A percentile compares a stretch with the other conserved stretches of the same genome.
Conservation (phyloP, 176 grass and related monocot genomes). For the Guadua angustifolia region DNA sequence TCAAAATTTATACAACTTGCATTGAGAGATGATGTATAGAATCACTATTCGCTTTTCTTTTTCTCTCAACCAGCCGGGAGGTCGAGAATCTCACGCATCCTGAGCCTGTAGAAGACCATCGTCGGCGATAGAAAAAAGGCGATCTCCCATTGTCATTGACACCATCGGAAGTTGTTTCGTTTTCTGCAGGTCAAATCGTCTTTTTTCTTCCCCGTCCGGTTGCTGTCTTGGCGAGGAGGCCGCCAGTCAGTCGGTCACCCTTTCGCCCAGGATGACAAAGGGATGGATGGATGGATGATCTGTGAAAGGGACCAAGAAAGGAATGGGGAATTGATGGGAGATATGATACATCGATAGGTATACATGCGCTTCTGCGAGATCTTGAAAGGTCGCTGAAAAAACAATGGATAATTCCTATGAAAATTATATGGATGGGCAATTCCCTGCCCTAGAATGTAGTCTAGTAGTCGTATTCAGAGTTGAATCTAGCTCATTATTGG, state of each 20-base stretch:
- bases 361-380: no score
- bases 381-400: no score
- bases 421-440: background rate
- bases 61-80: background rate
- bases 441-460: slow-evolving; percentile 34
- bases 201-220: no score
- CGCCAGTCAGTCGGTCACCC: background rate
- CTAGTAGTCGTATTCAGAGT: background rate
- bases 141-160: background rate
- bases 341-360: no score
- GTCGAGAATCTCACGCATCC: background rate
- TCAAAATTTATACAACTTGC: background rate
- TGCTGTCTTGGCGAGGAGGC: background rate
- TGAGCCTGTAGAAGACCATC: background rate
- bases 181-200: slow-evolving; percentile 19
- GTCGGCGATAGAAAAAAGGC: background rate
- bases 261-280: slow-evolving; percentile 49
- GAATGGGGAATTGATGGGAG: background rate
- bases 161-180: background rate
- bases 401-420: background rate
- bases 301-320: slow-evolving; percentile 21
- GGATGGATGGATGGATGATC: background rate
- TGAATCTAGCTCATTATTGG: background rate
- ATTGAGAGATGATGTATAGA: no score
- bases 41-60: background rate